Evolutionary conservation across 768 basidiomycete genomes (phyloP), one percentile per base, ranked within the genome.

Genomic region (Leccinum rimulosum): DNA sequence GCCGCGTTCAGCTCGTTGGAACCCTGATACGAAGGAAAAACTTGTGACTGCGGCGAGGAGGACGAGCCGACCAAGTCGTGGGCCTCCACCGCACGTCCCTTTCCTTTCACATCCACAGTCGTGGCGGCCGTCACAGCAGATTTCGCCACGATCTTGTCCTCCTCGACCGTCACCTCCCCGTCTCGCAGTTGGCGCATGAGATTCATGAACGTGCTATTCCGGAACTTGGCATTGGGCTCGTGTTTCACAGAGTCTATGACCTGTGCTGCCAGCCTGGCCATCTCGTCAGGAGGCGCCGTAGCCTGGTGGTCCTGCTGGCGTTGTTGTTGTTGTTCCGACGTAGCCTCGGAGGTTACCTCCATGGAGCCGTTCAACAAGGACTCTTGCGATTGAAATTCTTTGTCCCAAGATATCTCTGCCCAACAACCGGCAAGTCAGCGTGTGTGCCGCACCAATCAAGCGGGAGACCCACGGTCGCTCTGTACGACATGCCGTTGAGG

Each of bases 121-220:
- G 59, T 33, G 19, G 56, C 52, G 27, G 61, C 57, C 38, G 66
- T 35, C 25, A 51, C 66, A 50, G 77, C 77, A 43, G 43, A 43
- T 53, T 77, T 84, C 58, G 82, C 74, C 11, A 95, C 89, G 73
- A 97, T 83, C 54, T 86, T 74, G 67, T 94, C 87, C 19, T 88
- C 91, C 51, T 90, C 85, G 3, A 96, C 87, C 15, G 86, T 80
- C 43, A 93, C 79, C 66, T 89, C 82, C 8, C 86, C 83, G 72
- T 95, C 94, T 40, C 91, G 79, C 56, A 97, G 74, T 70, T 91
- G 86, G 54, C 82, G 83, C 94, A 97, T 96, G 28, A 97, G 79
- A 22, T 81, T 80, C 79, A 97, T 78, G 70, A 97, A 97, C 59
- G 83, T 80, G 71, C 91, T 93, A 33, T 92, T 82, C 73, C 84